These are phyloP conservation scores for Epichloe typhina DNA, from an alignment of 2,329 filamentous ascomycete species.

Conservation along the genomic window DNA sequence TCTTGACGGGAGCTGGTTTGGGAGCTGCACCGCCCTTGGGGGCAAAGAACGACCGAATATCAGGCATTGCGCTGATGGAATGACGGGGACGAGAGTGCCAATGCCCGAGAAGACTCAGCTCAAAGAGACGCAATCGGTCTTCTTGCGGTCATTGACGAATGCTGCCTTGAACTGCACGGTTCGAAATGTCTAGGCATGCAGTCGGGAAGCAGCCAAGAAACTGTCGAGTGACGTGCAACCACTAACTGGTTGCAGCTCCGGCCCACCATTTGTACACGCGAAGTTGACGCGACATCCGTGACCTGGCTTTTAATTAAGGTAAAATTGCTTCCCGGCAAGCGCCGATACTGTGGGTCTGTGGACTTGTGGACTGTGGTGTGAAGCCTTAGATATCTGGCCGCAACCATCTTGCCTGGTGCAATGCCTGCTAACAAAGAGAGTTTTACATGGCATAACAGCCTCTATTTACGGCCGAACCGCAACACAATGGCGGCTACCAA, in stretches of 20 bases:
- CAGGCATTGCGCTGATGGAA: constrained; percentile 48
- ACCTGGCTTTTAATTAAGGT: constrained; percentile 20
- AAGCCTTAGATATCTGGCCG: constrained; percentile 15
- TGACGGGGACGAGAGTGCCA: constrained; percentile 1
- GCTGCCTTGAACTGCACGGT: constrained; percentile 10
- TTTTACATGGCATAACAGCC: background rate
- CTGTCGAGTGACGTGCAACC: constrained; percentile 21
- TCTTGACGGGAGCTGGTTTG: constrained; percentile 33
- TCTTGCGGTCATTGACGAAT: constrained; percentile 12
- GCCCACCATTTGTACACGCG: constrained; percentile 20
- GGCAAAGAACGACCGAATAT: constrained; percentile 86
- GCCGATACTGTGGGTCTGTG: background rate
- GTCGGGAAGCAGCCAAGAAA: constrained; percentile 17
- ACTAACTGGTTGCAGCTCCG: background rate
- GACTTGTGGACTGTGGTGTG: background rate
- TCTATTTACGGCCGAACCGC: constrained; percentile 11
- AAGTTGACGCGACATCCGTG: constrained; percentile 33
- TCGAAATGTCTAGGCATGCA: constrained; percentile 1
- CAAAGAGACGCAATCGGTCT: constrained; percentile 6
- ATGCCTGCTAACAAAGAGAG: background rate
- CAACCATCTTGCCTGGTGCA: background rate
- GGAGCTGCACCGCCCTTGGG: constrained; percentile 50
- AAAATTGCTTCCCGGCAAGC: constrained; percentile 5
- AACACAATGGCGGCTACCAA: constrained; percentile 33
- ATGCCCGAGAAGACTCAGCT: background rate